These are phyloP conservation scores for Paramecium biaurelia DNA, from an alignment of 73 alveolate species.

Conservation along the genomic window DNA sequence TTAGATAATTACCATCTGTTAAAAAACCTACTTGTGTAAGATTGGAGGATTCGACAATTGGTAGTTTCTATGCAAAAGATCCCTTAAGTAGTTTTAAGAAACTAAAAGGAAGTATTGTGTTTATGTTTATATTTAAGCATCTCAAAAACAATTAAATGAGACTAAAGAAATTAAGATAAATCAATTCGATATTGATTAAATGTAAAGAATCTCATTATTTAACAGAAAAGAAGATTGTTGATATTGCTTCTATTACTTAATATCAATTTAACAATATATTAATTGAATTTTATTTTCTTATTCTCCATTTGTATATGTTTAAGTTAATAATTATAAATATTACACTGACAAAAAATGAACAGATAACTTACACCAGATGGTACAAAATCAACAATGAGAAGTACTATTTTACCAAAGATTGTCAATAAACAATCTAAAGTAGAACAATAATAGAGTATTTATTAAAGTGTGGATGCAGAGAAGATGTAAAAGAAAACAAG, in stretches of 20 bases:
- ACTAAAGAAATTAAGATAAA: background rate
- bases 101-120: background rate
- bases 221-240: background rate
- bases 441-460: background rate
- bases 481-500: background rate
- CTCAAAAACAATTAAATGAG: background rate
- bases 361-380: conserved; percentile 49
- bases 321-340: background rate
- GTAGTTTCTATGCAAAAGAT: conserved; percentile 49
- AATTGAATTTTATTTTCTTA: background rate
- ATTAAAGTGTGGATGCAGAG: conserved; percentile 1
- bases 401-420: conserved; percentile 10
- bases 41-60: background rate
- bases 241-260: background rate
- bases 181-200: background rate
- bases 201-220: conserved; percentile 24
- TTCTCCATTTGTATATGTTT: background rate
- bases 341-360: background rate
- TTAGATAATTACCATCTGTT: conserved; percentile 39
- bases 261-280: background rate
- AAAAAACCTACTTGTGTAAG: conserved; percentile 21
- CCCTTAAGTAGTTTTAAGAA: conserved; percentile 29
- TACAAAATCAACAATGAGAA: conserved; percentile 20
- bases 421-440: background rate
- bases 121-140: background rate